phyloP scores from a whole-genome alignment of 768 basidiomycete genomes.

The Xerocomellus intermedius region DNA sequence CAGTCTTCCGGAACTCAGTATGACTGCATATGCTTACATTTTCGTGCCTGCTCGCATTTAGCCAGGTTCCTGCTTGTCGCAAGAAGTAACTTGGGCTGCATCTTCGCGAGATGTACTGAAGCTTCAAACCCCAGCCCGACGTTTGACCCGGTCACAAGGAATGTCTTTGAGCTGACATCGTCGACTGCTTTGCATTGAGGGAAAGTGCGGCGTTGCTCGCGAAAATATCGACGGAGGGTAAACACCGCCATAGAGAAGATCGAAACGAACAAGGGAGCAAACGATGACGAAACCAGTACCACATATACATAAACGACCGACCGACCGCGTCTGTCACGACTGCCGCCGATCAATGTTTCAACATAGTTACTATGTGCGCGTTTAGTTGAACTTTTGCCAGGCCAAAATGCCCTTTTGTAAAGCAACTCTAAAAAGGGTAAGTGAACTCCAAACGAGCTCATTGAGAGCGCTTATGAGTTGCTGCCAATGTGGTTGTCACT shows the following conservation, averaged over 20 bases:
- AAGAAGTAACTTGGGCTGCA: constrained; percentile 33
- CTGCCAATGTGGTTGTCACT: too few relatives aligned
- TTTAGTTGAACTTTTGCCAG: too few relatives aligned
- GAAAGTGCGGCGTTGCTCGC: constrained; percentile 24
- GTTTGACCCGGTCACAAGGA: constrained; percentile 54
- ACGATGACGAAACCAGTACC: too few relatives aligned
- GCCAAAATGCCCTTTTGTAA: too few relatives aligned
- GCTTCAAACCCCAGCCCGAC: constrained; percentile 36
- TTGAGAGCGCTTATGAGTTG: too few relatives aligned
- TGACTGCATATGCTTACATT: constrained; percentile 11
- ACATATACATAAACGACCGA: too few relatives aligned
- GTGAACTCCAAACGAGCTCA: too few relatives aligned
- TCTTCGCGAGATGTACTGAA: constrained; percentile 30
- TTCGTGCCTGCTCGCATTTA: constrained; percentile 25
- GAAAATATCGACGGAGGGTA: constrained; percentile 13
- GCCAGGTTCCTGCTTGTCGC: constrained; percentile 33
- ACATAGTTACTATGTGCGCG: too few relatives aligned
- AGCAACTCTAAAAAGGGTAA: too few relatives aligned
- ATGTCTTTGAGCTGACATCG: constrained; percentile 45
- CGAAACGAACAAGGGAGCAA: too few relatives aligned
- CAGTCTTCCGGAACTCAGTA: background rate
- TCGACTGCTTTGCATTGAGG: constrained; percentile 15
- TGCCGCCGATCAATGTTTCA: too few relatives aligned
- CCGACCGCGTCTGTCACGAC: too few relatives aligned
- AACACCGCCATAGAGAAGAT: constrained; percentile 13